phyloP scores from a whole-genome alignment of 306 rosid species.

The Malus orientalis region DNA sequence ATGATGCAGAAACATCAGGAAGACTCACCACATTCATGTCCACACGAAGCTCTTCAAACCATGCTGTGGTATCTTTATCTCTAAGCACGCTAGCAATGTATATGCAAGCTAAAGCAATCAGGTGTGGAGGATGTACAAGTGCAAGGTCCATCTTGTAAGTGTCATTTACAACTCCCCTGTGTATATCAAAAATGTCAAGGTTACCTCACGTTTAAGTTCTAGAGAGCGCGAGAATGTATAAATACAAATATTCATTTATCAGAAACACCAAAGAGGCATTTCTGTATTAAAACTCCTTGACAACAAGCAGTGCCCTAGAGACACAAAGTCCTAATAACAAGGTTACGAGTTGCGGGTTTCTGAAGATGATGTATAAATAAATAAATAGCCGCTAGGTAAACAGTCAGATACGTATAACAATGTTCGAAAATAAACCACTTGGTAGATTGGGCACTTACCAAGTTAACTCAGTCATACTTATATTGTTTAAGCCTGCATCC shows the following conservation, averaged over 20 bases:
- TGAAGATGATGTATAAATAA: no score
- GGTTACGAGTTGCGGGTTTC: background rate
- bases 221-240: background rate
- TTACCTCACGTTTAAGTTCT: background rate
- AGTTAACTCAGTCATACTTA: conserved; percentile 69
- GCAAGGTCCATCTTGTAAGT: conserved; percentile 95
- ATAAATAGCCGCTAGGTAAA: background rate
- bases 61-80: conserved; percentile 78
- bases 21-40: conserved; percentile 88
- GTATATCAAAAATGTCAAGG: conserved; percentile 1
- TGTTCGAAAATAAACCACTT: background rate
- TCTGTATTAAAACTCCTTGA: background rate
- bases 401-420: background rate
- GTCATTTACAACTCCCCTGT: conserved; percentile 87
- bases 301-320: background rate
- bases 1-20: background rate
- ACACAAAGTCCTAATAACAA: background rate
- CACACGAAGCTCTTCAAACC: conserved; percentile 93
- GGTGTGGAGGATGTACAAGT: conserved; percentile 90
- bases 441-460: conserved; percentile 45
- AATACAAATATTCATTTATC: background rate
- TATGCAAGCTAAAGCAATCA: conserved; percentile 90
- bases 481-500: conserved; percentile 75
- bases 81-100: conserved; percentile 73
- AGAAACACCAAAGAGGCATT: background rate